These are phyloP conservation scores for Auricularia cornea DNA, from an alignment of 768 basidiomycete species.

Conservation along the genomic window DNA sequence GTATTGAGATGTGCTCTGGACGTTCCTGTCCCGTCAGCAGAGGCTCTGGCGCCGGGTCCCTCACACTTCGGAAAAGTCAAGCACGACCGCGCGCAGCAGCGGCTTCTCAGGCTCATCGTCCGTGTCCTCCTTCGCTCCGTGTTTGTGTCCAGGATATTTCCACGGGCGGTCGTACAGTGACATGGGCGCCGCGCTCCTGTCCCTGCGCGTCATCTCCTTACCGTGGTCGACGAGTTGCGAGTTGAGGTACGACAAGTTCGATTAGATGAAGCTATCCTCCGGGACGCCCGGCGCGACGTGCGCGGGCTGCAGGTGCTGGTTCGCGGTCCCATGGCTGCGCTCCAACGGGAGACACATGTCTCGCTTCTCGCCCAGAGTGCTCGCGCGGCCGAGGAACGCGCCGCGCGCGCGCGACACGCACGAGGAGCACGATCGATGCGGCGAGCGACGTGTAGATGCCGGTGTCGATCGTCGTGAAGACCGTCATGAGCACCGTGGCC, in stretches of 20 bases:
- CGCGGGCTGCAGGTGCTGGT: slow-evolving; percentile 60
- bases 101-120: slow-evolving; percentile 51
- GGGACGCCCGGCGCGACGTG: slow-evolving; percentile 81
- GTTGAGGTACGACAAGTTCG: slow-evolving; percentile 65
- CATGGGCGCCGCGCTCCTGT: slow-evolving; percentile 60
- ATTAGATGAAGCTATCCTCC: slow-evolving; percentile 84
- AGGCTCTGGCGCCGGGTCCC: slow-evolving; percentile 20
- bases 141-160: slow-evolving; percentile 85
- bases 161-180: slow-evolving; percentile 72
- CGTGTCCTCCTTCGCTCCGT: slow-evolving; percentile 34
- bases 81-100: slow-evolving; percentile 71
- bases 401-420: slow-evolving; percentile 84
- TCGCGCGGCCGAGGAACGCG: slow-evolving; percentile 81
- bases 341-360: slow-evolving; percentile 80
- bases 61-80: slow-evolving; percentile 78
- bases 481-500: slow-evolving; percentile 78
- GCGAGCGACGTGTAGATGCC: slow-evolving; percentile 84
- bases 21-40: slow-evolving; percentile 28
- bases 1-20: slow-evolving; percentile 70
- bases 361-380: slow-evolving; percentile 38
- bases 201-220: slow-evolving; percentile 66
- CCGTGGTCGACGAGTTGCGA: slow-evolving; percentile 72
- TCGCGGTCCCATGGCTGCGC: slow-evolving; percentile 41
- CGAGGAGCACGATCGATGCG: slow-evolving; percentile 68
- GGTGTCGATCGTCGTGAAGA: slow-evolving; percentile 91